phyloP scores from a whole-genome alignment of 2,329 filamentous ascomycete genomes.

The Trichocomaceae sp. region DNA sequence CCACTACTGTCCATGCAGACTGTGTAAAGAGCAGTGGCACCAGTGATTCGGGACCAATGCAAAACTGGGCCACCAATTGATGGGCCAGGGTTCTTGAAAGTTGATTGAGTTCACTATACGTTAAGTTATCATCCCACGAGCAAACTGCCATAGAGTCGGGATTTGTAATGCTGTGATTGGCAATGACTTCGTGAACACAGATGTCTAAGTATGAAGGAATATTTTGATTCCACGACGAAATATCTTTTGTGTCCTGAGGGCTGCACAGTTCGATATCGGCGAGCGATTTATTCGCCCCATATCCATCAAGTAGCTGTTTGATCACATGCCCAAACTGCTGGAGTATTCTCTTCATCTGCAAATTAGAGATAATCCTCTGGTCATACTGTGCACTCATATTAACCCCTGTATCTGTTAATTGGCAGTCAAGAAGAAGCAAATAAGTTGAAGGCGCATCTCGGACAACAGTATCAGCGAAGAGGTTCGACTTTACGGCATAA shows the following conservation, averaged over 20 bases:
- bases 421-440: neutral
- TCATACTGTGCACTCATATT: neutral
- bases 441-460: neutral
- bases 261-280: conserved; percentile 18
- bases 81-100: conserved; percentile 14
- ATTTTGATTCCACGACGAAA: conserved; percentile 28
- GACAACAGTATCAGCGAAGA: neutral
- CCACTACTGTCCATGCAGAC: conserved; percentile 2
- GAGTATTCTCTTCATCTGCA: conserved; percentile 17
- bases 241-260: conserved; percentile 26
- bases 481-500: neutral
- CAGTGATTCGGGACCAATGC: neutral
- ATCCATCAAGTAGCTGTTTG: neutral
- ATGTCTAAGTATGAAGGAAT: conserved; percentile 20
- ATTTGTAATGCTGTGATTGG: conserved; percentile 19
- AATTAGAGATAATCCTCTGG: neutral
- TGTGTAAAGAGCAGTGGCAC: conserved; percentile 1
- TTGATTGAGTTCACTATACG: conserved; percentile 24
- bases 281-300: neutral
- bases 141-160: conserved; percentile 28
- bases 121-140: conserved; percentile 31
- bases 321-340: conserved; percentile 18
- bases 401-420: neutral
- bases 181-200: conserved; percentile 30
- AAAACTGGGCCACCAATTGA: conserved; percentile 2